A percentile compares a stretch with the other conserved stretches of the same genome.
phyloP scores from a whole-genome alignment of 352 stramenopile species.

The Globisporangium echinulatum region DNA sequence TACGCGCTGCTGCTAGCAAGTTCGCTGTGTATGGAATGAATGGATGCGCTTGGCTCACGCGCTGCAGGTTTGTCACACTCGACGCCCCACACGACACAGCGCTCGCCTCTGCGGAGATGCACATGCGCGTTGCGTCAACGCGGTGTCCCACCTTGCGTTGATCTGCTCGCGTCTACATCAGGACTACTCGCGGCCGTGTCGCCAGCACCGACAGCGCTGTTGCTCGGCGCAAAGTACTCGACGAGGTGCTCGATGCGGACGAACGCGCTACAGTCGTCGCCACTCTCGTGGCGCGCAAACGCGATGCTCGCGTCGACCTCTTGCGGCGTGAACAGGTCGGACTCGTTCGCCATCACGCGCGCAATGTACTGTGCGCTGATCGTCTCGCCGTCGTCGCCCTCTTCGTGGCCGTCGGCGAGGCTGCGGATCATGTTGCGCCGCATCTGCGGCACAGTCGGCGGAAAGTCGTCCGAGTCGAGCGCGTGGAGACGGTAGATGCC shows the following conservation, averaged over 20 bases:
- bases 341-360: conserved; percentile 63
- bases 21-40: no score
- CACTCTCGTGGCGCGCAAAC: conserved; percentile 14
- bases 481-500: conserved; percentile 81
- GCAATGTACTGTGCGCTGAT: conserved; percentile 60
- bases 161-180: no score
- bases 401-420: conserved; percentile 51
- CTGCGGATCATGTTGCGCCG: conserved; percentile 70
- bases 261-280: not conserved
- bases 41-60: no score
- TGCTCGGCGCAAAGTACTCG: conserved; percentile 5
- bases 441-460: conserved; percentile 49
- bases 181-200: no score
- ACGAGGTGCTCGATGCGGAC: conserved; percentile 7
- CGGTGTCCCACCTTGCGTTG: no score
- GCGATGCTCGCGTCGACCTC: conserved; percentile 57
- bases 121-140: no score
- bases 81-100: no score
- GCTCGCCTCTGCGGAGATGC: no score
- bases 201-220: no score
- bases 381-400: conserved; percentile 29
- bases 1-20: no score
- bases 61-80: no score
- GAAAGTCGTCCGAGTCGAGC: conserved; percentile 34
- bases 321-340: conserved; percentile 68